phyloP scores from a whole-genome alignment of 768 basidiomycete genomes.

The Omphalotus guepiniiformis region DNA sequence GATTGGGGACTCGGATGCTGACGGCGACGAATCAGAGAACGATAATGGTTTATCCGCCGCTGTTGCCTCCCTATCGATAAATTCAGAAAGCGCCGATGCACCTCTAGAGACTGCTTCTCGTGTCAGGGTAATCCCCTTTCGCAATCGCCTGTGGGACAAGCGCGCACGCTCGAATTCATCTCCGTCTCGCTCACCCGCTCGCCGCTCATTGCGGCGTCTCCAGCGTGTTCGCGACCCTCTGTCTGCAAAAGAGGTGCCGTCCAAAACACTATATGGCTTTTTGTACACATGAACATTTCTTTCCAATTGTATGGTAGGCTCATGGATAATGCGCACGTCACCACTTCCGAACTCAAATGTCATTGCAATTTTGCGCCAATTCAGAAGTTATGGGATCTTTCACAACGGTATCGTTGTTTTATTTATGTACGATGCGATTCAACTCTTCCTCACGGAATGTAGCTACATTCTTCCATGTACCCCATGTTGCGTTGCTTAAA shows the following conservation, averaged over 20 bases:
- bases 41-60: constrained; percentile 27
- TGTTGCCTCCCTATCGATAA: constrained; percentile 31
- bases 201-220: constrained; percentile 27
- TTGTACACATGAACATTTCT: constrained; percentile 31
- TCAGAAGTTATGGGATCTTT: no score
- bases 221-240: constrained; percentile 9
- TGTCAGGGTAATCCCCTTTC: constrained; percentile 21
- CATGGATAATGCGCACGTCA: no score
- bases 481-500: no score
- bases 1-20: constrained; percentile 27
- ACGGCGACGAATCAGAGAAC: constrained; percentile 23
- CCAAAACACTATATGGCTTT: constrained; percentile 37
- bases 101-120: constrained; percentile 26
- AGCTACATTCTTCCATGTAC: no score
- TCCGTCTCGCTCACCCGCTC: constrained; percentile 50
- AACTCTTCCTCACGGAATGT: no score
- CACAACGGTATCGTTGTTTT: no score
- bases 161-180: constrained; percentile 50
- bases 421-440: no score
- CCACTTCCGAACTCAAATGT: not conserved
- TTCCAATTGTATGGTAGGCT: no score
- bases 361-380: no score
- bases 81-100: constrained; percentile 15
- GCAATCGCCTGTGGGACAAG: constrained; percentile 20
- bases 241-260: not conserved